Evolutionary conservation across 192 early-diverging fungal genomes (phyloP).

Genomic region (Linnemannia elongata): DNA sequence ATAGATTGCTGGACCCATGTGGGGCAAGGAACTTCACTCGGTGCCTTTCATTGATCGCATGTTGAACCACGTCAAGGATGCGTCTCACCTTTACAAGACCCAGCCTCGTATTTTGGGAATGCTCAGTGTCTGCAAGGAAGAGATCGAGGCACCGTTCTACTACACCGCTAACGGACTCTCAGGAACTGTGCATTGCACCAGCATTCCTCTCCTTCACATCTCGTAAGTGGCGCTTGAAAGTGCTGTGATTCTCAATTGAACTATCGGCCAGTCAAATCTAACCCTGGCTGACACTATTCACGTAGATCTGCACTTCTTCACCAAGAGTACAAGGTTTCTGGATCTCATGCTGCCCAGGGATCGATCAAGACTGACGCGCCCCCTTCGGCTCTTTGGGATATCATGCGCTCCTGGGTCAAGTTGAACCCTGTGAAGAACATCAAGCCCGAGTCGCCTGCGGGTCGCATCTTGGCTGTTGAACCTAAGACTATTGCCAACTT

Average conservation of each 20-base stretch:
- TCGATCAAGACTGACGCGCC: constrained; percentile 97
- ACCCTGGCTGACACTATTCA: background rate
- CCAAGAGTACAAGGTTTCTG: constrained; percentile 89
- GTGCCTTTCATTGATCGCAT: constrained; percentile 85
- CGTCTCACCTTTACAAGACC: constrained; percentile 79
- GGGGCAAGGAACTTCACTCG: constrained; percentile 88
- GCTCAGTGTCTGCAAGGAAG: constrained; percentile 80
- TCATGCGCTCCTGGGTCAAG: constrained; percentile 85
- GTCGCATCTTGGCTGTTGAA: constrained; percentile 71
- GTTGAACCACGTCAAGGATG: constrained; percentile 77
- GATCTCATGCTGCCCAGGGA: constrained; percentile 82
- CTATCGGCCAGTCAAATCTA: background rate
- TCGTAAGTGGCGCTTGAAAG: constrained; percentile 11
- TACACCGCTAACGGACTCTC: constrained; percentile 80
- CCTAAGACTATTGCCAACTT: constrained; percentile 78
- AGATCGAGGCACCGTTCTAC: constrained; percentile 84
- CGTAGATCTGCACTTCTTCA: constrained; percentile 92
- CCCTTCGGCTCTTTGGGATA: constrained; percentile 89
- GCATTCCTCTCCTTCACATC: constrained; percentile 68
- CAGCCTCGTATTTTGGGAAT: constrained; percentile 93
- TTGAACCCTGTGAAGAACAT: constrained; percentile 81
- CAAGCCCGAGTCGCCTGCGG: constrained; percentile 74
- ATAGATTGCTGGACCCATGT: constrained; percentile 94
- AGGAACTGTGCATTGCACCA: constrained; percentile 78
- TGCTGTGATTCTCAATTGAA: background rate